These are phyloP conservation scores for Xerophyta viscosa DNA, from an alignment of 106 monocot species.

Conservation along the genomic window DNA sequence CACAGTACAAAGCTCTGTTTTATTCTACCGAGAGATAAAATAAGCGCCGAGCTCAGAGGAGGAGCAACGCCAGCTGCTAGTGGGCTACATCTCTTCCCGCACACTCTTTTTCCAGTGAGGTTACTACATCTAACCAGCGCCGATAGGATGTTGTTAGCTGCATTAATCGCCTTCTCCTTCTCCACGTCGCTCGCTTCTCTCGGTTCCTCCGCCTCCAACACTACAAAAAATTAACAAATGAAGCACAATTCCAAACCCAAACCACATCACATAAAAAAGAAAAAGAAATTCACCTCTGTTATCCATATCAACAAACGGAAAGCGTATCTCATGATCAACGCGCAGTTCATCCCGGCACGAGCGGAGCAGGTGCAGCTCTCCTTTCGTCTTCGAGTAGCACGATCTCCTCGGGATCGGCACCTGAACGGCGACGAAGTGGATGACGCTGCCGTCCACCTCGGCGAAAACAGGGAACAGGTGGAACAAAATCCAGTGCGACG, in stretches of 20 bases:
- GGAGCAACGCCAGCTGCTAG: slow-evolving; percentile 22
- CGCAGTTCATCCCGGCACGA: slow-evolving; percentile 59
- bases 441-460: slow-evolving; percentile 36
- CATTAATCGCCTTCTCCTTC: slow-evolving; percentile 60
- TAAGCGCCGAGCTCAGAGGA: slow-evolving; percentile 56
- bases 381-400: neutral
- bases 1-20: slow-evolving; percentile 99
- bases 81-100: slow-evolving; percentile 40
- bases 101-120: slow-evolving; percentile 46
- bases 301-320: slow-evolving; percentile 37
- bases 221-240: slow-evolving; percentile 21
- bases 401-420: slow-evolving; percentile 46
- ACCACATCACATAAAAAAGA: neutral
- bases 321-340: slow-evolving; percentile 22
- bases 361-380: slow-evolving; percentile 11
- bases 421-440: slow-evolving; percentile 77
- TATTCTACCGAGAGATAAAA: slow-evolving; percentile 95
- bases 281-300: slow-evolving; percentile 30
- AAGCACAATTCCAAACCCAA: neutral
- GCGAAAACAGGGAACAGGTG: slow-evolving; percentile 67
- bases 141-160: slow-evolving; percentile 49
- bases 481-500: slow-evolving; percentile 64
- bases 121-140: slow-evolving; percentile 59
- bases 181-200: slow-evolving; percentile 56
- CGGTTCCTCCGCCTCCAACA: slow-evolving; percentile 49